phyloP scores from a whole-genome alignment of 2,329 filamentous ascomycete genomes.

The Penicillium aurantiogriseum region DNA sequence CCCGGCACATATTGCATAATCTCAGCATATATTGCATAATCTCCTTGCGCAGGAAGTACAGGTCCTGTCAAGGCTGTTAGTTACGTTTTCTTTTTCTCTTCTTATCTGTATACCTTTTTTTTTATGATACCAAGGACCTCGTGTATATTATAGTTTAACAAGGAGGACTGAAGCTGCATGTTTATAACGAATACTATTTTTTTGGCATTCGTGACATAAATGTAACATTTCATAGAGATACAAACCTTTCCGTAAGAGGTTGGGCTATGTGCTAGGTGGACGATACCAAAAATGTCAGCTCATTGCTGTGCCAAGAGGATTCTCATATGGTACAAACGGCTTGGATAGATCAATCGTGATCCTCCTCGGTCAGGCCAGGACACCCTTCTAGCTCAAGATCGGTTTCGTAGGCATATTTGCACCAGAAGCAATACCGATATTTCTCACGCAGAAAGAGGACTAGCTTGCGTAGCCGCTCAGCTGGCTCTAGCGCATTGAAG shows the following conservation, averaged over 20 bases:
- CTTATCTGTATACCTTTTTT: conserved; percentile 7
- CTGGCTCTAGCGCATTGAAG: conserved; percentile 68
- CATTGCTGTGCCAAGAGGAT: not conserved
- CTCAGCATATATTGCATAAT: not conserved
- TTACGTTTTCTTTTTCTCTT: not conserved
- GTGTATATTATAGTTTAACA: conserved; percentile 20
- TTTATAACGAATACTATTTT: conserved; percentile 6
- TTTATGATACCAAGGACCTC: conserved; percentile 26
- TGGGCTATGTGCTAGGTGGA: not conserved
- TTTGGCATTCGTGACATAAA: not conserved
- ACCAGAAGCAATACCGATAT: conserved; percentile 92
- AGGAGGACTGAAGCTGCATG: conserved; percentile 11
- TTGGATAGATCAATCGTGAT: conserved; percentile 58
- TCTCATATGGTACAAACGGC: conserved; percentile 1
- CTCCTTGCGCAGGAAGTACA: not conserved
- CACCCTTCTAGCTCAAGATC: conserved; percentile 76
- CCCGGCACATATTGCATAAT: too few relatives aligned
- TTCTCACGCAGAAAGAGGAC: conserved; percentile 68
- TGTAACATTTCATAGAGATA: not conserved
- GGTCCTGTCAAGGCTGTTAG: not conserved
- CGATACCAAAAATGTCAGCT: not conserved
- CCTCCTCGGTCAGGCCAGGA: conserved; percentile 82
- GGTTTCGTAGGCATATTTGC: conserved; percentile 73
- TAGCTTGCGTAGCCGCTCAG: conserved; percentile 65
- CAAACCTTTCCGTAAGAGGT: not conserved